These are phyloP conservation scores for Tricholoma sp. DNA, from an alignment of 768 basidiomycete genomes.

Conservation along the genomic window DNA sequence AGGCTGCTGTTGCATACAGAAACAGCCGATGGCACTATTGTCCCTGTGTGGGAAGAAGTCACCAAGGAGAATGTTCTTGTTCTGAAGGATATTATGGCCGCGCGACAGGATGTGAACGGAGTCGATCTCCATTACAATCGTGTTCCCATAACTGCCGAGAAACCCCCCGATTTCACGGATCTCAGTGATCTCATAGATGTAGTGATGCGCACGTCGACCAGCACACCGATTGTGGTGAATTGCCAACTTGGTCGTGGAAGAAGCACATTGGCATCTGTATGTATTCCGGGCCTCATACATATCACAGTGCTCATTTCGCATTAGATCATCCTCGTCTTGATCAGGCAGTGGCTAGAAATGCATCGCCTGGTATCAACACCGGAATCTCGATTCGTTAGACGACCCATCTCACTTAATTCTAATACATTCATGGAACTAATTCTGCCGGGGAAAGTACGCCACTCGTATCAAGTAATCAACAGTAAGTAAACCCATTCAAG, in stretches of 20 bases:
- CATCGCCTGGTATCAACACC: constrained; percentile 32
- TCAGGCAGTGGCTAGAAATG: constrained; percentile 74
- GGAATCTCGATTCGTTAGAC: constrained; percentile 27
- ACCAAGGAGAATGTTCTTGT: constrained; percentile 66
- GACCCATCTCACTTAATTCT: constrained; percentile 43
- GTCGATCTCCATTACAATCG: constrained; percentile 74
- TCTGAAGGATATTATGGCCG: constrained; percentile 84
- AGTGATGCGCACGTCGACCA: constrained; percentile 61
- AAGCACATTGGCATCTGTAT: constrained; percentile 84
- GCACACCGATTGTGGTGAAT: constrained; percentile 86
- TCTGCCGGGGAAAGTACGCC: constrained; percentile 30
- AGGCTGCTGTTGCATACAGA: constrained; percentile 90
- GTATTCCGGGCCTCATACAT: neutral
- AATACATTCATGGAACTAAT: constrained; percentile 28
- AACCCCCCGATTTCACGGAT: constrained; percentile 69
- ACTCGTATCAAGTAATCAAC: constrained; percentile 86
- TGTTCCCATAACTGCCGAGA: constrained; percentile 92
- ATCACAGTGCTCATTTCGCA: neutral
- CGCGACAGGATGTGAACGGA: constrained; percentile 39
- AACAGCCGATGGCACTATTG: constrained; percentile 77
- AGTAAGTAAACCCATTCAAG: constrained; percentile 42
- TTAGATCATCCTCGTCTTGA: constrained; percentile 76
- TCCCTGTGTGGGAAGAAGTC: constrained; percentile 95
- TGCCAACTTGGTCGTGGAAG: constrained; percentile 93
- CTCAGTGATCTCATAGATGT: constrained; percentile 75